Evolutionary conservation across 441 rosid species (phyloP).

Genomic region (Kokia cookei): DNA sequence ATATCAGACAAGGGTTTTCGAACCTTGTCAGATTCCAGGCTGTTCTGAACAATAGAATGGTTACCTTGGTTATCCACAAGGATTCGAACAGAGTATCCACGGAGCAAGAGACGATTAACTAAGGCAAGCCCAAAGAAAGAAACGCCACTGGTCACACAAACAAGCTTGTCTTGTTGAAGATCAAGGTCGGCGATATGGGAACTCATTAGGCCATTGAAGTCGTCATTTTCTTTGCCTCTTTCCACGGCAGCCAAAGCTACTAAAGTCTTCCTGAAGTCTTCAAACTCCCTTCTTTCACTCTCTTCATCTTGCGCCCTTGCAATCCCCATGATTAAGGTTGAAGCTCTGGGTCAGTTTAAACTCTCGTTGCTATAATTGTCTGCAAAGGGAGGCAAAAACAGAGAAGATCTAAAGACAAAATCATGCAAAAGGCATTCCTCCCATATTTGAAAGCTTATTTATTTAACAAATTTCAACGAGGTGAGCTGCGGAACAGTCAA

Average conservation of each 20-base stretch:
- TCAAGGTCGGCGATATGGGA: conserved; percentile 1
- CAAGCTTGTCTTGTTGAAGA: conserved; percentile 34
- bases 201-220: neutral
- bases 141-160: conserved; percentile 87
- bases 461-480: neutral
- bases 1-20: neutral
- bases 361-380: neutral
- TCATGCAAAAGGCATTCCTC: neutral
- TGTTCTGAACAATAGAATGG: neutral
- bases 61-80: conserved; percentile 62
- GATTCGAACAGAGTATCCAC: conserved; percentile 74
- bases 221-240: conserved; percentile 14
- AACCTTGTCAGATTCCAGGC: neutral
- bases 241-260: conserved; percentile 12
- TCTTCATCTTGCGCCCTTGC: conserved; percentile 21
- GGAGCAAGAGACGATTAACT: conserved; percentile 57
- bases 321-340: conserved; percentile 23
- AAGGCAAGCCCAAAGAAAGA: conserved; percentile 75
- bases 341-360: neutral
- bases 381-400: neutral
- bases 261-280: conserved; percentile 24
- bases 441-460: neutral
- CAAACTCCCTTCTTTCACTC: conserved; percentile 18
- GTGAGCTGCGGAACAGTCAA: neutral
- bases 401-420: neutral